Base-by-base conservation (phyloP, 2,329 filamentous ascomycete genomes). In the Fusarium albidum region DNA sequence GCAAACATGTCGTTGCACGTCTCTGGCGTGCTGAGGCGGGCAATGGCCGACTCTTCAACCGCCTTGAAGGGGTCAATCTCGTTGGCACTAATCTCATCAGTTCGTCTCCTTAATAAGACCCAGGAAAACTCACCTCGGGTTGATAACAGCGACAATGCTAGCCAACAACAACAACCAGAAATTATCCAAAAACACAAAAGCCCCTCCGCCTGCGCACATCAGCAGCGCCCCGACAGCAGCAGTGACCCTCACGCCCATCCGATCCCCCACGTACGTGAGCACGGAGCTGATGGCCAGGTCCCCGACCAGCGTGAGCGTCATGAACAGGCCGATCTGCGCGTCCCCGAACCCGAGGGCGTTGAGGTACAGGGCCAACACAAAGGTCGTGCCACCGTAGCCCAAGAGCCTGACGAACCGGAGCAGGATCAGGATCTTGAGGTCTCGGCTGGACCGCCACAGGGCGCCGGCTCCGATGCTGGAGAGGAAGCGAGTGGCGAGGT, bases 31-130 rank as follows among this genome's bases (percentile, higher is more conserved):
- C 61, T 65, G 1, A 65, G 50, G 0, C 56, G 62, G 5, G 62
- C 61, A 10, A 65, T 56, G 0, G 61, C 61, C 3, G 59, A 62
- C 26, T 65, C 62, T 9, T 65, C 62, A n/a, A 65, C 53, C 2
- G 59, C 52, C 9, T 65, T 63, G 53, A 65, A 65, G 4, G 62
- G 61, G 29, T 65, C 62, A n/a, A 65, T 65, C 28, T 65, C 61
- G 9, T 65, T 65, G 26, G 61, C 61, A 26, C 62, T 64, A 3
- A 1, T 21, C 8, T 8, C 9, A 14, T 47, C 26, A 53, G 39
- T 7, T 26, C 1, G 5, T 5, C 2, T 14, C 6, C 6, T 5
- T 2, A 5, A 11, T 26, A 3, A 13, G 6, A 17, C 5, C 4
- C 10, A 21, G 13, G 35, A 6, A 4, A 25, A 38, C 50, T 15